Base-by-base conservation (phyloP, 2,329 filamentous ascomycete species). In the Stemphylium vesicarium region DNA sequence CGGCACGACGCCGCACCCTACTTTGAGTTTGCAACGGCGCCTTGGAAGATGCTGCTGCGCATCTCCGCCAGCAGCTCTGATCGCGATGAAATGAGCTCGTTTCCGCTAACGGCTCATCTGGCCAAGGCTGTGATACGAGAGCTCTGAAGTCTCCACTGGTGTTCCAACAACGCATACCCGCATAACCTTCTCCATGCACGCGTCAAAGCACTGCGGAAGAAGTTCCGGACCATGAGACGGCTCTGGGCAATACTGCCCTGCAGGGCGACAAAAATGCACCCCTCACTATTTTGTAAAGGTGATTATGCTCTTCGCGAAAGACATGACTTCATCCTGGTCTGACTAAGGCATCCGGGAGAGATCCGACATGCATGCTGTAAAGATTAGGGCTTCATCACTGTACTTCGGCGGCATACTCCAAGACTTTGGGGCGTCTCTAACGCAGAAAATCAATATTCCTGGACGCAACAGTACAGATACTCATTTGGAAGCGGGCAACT, bases 231-330 rank as follows among this genome's bases (percentile, higher is more conserved):
- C 20, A 46, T 9, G n/a, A 24, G 24, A 24, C 18, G 26, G n/a
- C 31, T 26, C 43, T 46, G 10, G 43, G 43, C 43, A 46, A 46
- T 46, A 46, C 32, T 46, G 22, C 32, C 43, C 43, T 26, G 43
- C 43, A 35, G 33, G 11, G 32, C 20, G 13, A 36, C 22, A 22
- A 35, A 33, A 32, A 26, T 13, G 22, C 20, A 36, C 33, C 4
- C 43, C 35, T 22, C 15, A 13, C 32, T 12, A 36, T 15, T 18
- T 5, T n/a, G 13, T 18, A 16, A 16, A 46, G 43, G 12, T 46
- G 20, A 46, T 2, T 10, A 15, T 36, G 32, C 18, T n/a, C 32
- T 12, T 12, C 22, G 12, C 18, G n/a, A n/a, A 29, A 29, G 9
- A 46, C n/a, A 45, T 46, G 43, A 11, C 43, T 46, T 46, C 18